These are phyloP conservation scores for Vachellia collinsii DNA, from an alignment of 306 rosid genomes.

Conservation along the genomic window DNA sequence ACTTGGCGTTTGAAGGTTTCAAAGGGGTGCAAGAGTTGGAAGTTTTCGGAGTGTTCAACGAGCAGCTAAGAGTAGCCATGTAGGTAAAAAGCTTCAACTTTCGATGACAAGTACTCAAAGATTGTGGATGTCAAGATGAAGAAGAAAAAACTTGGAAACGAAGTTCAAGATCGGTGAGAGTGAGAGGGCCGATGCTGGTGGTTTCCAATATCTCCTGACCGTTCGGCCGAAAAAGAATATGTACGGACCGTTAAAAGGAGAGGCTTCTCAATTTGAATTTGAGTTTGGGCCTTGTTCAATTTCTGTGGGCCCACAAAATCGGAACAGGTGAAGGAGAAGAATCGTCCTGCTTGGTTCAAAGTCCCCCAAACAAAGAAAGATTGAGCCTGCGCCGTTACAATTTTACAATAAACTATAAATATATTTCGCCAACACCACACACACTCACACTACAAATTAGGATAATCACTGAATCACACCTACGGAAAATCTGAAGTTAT, in stretches of 20 bases:
- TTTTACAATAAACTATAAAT: no score
- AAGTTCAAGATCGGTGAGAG: background rate
- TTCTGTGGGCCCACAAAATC: background rate
- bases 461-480: no score
- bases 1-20: slow-evolving; percentile 35
- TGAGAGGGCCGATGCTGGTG: background rate
- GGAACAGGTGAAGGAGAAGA: no score
- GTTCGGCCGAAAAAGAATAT: background rate
- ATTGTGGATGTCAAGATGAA: background rate
- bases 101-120: slow-evolving; percentile 11
- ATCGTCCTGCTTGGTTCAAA: no score
- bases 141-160: background rate
- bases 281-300: background rate
- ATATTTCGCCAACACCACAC: no score
- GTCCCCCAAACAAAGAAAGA: no score
- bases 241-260: slow-evolving; percentile 47
- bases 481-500: no score
- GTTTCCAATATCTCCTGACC: background rate
- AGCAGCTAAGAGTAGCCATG: slow-evolving; percentile 46
- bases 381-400: no score
- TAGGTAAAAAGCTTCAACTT: background rate
- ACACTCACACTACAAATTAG: no score
- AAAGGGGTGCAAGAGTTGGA: slow-evolving; percentile 41
- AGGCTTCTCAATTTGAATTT: slow-evolving; percentile 40
- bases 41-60: slow-evolving; percentile 37